Percentiles rank a stretch among this genome's conserved stretches.
Conservation (phyloP, 331 rosid genomes). For the Stylosanthes scabra region DNA sequence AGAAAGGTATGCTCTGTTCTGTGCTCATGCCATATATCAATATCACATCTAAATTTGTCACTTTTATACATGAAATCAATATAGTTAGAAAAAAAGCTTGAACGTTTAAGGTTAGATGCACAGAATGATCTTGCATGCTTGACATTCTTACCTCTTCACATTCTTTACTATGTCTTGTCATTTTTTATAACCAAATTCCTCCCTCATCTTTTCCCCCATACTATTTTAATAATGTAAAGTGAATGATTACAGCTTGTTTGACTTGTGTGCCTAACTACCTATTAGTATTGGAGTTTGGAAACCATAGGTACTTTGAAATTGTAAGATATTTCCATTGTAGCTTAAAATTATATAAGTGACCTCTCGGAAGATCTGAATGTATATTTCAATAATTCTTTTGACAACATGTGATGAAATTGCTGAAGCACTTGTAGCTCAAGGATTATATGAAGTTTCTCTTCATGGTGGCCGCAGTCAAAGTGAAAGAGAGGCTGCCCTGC, state of each 20-base stretch:
- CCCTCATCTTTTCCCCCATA: too few species aligned
- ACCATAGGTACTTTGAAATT: conserved; percentile 20
- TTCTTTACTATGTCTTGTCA: neutral
- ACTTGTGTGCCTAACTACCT: neutral
- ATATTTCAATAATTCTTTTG: conserved; percentile 14
- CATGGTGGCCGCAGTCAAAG: conserved; percentile 90
- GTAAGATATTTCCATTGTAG: neutral
- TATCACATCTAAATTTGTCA: conserved; percentile 9
- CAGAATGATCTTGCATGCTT: conserved; percentile 1
- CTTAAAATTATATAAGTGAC: conserved; percentile 2
- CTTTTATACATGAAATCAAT: conserved; percentile 4
- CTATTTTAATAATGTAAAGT: neutral
- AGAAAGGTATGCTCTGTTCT: conserved; percentile 66
- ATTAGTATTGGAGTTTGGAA: conserved; percentile 14
- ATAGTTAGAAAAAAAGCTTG: neutral
- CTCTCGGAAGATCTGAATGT: neutral
- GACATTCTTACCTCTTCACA: neutral
- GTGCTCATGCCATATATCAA: conserved; percentile 19
- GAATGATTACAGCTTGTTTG: neutral
- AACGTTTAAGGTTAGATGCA: conserved; percentile 3
- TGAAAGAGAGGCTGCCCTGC: conserved; percentile 89
- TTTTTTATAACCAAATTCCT: neutral
- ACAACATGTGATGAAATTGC: conserved; percentile 84
- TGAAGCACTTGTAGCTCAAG: conserved; percentile 86
- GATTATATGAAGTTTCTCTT: conserved; percentile 83